These are phyloP conservation scores for Pythium angustatum DNA, from an alignment of 352 stramenopile species.

Conservation along the genomic window DNA sequence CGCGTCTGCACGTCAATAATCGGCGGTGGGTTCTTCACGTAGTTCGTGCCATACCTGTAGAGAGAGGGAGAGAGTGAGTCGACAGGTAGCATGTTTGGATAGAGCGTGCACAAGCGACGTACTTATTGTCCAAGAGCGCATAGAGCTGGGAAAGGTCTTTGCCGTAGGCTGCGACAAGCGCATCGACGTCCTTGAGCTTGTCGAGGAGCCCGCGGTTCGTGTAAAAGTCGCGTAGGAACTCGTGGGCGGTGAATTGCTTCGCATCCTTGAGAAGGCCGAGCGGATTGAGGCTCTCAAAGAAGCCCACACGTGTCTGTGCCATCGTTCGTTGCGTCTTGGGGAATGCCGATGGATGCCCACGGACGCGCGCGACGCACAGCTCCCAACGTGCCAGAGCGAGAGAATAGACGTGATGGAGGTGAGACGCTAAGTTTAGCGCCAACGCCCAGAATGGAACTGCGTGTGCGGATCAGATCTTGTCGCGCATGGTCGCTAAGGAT, in stretches of 20 bases:
- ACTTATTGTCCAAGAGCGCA: slow-evolving; percentile 73
- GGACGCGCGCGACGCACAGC: neutral
- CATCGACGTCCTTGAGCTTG: slow-evolving; percentile 73
- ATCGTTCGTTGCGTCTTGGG: neutral
- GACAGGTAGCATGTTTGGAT: neutral
- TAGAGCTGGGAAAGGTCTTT: slow-evolving; percentile 62
- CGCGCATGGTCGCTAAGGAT: slow-evolving; percentile 4
- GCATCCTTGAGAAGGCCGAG: slow-evolving; percentile 56
- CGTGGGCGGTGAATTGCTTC: slow-evolving; percentile 45
- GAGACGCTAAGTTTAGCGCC: slow-evolving; percentile 5
- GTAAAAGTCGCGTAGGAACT: slow-evolving; percentile 81
- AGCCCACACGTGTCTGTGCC: slow-evolving; percentile 36
- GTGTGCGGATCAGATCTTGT: slow-evolving; percentile 6
- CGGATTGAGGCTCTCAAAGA: slow-evolving; percentile 59
- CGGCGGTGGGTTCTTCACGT: slow-evolving; percentile 47
- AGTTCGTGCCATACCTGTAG: slow-evolving; percentile 65
- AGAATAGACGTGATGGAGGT: too few species aligned
- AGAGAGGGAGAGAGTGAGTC: neutral
- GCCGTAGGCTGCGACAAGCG: slow-evolving; percentile 50
- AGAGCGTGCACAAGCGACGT: slow-evolving; percentile 3
- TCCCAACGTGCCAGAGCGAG: too few species aligned
- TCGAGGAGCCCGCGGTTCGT: slow-evolving; percentile 55
- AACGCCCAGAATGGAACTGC: neutral
- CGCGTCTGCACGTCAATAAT: slow-evolving; percentile 38
- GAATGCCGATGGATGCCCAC: neutral